Percentiles rank a stretch among this genome's conserved stretches.
Conservation (phyloP, 495 filamentous ascomycete species). For the Bombardia bombarda region DNA sequence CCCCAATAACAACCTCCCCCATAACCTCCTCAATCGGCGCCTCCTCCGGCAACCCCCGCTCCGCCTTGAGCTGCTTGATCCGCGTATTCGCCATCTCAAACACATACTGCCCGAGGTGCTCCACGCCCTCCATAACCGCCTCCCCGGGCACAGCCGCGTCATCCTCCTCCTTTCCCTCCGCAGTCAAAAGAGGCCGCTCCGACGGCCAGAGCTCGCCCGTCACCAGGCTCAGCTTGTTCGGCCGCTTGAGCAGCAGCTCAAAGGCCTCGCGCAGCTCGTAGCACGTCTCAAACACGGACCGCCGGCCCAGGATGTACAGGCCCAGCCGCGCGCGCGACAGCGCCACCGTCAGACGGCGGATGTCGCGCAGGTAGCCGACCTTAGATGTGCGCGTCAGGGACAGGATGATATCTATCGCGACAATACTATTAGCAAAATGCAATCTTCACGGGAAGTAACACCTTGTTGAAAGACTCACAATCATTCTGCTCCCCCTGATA, state of each 20-base stretch:
- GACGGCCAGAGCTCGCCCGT: conserved; percentile 83
- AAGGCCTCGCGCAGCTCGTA: conserved; percentile 85
- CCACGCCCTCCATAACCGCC: conserved; percentile 75
- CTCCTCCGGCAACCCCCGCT: conserved; percentile 27
- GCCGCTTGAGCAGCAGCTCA: conserved; percentile 58
- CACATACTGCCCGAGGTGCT: conserved; percentile 95
- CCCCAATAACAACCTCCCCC: conserved; percentile 40
- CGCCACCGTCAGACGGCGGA: conserved; percentile 92
- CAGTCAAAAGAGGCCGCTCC: conserved; percentile 46
- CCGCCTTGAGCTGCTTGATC: conserved; percentile 44
- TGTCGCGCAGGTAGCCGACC: conserved; percentile 89
- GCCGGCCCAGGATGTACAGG: conserved; percentile 86
- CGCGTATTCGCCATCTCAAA: conserved; percentile 92
- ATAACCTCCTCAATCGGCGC: conserved; percentile 16
- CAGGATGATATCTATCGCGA: conserved; percentile 70
- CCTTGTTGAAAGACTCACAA: conserved; percentile 51
- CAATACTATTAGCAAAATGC: conserved; percentile 4
- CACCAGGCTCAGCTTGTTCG: conserved; percentile 70
- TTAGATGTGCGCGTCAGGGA: conserved; percentile 81
- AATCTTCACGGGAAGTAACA: background rate
- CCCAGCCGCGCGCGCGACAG: conserved; percentile 88
- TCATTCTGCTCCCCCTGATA: conserved; percentile 99
- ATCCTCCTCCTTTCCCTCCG: conserved; percentile 38
- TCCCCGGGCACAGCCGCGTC: conserved; percentile 31
- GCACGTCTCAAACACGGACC: conserved; percentile 81